phyloP scores from a whole-genome alignment of 108 stramenopile genomes.

The Mediolabrus comicus region DNA sequence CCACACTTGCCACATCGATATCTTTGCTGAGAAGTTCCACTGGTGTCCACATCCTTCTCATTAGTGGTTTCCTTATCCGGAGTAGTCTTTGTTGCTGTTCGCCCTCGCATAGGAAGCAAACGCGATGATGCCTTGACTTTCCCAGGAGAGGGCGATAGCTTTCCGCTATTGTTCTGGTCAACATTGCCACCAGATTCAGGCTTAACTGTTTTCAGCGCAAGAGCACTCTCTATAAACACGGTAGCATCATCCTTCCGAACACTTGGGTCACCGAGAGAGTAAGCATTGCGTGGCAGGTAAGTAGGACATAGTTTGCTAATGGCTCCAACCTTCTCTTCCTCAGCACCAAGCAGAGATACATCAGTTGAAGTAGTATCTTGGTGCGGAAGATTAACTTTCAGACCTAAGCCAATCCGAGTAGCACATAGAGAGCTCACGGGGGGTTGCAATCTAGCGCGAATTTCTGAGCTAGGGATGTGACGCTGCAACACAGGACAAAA shows the following conservation, averaged over 20 bases:
- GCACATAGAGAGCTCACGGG: constrained; percentile 70
- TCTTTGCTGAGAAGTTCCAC: neutral
- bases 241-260: constrained; percentile 67
- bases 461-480: constrained; percentile 60
- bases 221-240: constrained; percentile 65
- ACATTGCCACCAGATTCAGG: constrained; percentile 7
- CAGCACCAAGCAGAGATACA: neutral
- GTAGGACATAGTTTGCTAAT: constrained; percentile 19
- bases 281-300: constrained; percentile 30
- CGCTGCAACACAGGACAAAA: constrained; percentile 75
- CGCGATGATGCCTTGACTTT: constrained; percentile 12
- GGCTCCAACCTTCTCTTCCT: neutral
- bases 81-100: constrained; percentile 26
- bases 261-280: constrained; percentile 53
- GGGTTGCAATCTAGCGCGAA: constrained; percentile 76
- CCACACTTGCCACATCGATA: constrained; percentile 72
- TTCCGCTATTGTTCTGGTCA: constrained; percentile 4
- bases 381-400: constrained; percentile 37
- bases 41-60: neutral
- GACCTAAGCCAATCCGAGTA: constrained; percentile 75
- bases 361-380: constrained; percentile 12
- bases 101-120: constrained; percentile 35
- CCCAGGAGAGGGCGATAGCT: constrained; percentile 1
- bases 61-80: constrained; percentile 6
- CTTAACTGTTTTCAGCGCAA: constrained; percentile 58